Evolutionary conservation across 1,284 basidiomycete genomes (phyloP).

Genomic region (Calocybe gambosa): DNA sequence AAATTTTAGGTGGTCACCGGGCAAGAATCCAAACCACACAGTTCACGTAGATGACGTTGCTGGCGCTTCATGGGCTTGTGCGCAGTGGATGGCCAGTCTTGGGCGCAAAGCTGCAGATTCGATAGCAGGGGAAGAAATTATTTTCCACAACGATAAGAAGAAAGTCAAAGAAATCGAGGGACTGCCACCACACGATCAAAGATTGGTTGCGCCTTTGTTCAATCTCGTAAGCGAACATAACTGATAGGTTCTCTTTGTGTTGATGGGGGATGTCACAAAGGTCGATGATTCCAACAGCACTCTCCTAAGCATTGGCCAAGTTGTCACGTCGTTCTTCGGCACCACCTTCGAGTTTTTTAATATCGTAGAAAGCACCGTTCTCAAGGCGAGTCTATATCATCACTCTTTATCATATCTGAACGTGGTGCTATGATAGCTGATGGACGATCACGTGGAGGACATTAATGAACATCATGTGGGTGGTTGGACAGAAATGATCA

Average conservation of each 20-base stretch:
- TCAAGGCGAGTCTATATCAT: constrained; percentile 43
- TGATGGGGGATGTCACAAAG: constrained; percentile 33
- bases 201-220: constrained; percentile 71
- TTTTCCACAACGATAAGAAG: constrained; percentile 68
- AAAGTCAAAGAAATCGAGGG: constrained; percentile 58
- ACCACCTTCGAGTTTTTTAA: constrained; percentile 85
- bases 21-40: constrained; percentile 76
- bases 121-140: constrained; percentile 61
- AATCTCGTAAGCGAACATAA: constrained; percentile 52
- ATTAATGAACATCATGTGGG: constrained; percentile 86
- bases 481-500: constrained; percentile 82
- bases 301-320: constrained; percentile 66
- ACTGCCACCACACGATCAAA: constrained; percentile 49
- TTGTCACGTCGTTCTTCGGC: constrained; percentile 70
- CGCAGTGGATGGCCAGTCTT: constrained; percentile 62
- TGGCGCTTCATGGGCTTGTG: constrained; percentile 68
- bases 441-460: constrained; percentile 74
- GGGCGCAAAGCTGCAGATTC: constrained; percentile 59
- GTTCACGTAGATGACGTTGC: constrained; percentile 77
- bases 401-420: not conserved
- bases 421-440: constrained; percentile 28
- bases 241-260: not conserved
- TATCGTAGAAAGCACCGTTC: constrained; percentile 60
- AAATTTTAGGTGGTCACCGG: constrained; percentile 59
- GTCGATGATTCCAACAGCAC: constrained; percentile 80